Conservation (phyloP, 1,139 yeast species). For the Entelexis paramagnoliae region DNA sequence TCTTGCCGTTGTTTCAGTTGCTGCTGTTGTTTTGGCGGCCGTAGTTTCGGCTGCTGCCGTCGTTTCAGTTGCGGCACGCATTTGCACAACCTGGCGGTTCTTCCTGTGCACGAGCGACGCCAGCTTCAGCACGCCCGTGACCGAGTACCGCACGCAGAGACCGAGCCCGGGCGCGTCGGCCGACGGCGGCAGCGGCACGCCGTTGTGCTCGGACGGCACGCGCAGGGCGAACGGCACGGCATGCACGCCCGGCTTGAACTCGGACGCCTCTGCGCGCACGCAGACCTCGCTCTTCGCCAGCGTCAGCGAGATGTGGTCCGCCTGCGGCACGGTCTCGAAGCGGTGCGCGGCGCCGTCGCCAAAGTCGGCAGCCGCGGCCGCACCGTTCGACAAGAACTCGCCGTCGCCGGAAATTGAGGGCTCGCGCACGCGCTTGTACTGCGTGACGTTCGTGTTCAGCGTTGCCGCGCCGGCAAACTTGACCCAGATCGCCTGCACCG, state of each 20-base stretch:
- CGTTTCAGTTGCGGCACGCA: no score
- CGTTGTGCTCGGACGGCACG: not conserved
- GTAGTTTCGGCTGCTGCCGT: no score
- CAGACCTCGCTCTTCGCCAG: not conserved
- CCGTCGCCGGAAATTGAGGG: not conserved
- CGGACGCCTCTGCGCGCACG: not conserved
- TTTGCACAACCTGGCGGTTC: not conserved
- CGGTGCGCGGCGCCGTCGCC: not conserved
- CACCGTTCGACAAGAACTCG: not conserved
- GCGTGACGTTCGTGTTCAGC: not conserved
- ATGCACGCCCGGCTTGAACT: not conserved
- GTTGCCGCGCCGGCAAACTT: not conserved
- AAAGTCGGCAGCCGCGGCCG: not conserved
- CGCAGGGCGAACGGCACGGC: not conserved
- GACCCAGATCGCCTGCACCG: not conserved
- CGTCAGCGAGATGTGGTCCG: not conserved
- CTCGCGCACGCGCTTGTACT: not conserved
- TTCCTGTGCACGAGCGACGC: not conserved
- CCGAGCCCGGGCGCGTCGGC: not conserved
- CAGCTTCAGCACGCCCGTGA: not conserved
- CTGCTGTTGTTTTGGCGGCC: no score
- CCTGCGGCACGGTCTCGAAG: not conserved
- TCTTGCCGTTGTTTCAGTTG: no score
- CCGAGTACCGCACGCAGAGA: not conserved
- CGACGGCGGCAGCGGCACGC: conserved; percentile 1